These are phyloP conservation scores for Nemania sp. DNA, from an alignment of 2,329 filamentous ascomycete genomes.

Conservation along the genomic window DNA sequence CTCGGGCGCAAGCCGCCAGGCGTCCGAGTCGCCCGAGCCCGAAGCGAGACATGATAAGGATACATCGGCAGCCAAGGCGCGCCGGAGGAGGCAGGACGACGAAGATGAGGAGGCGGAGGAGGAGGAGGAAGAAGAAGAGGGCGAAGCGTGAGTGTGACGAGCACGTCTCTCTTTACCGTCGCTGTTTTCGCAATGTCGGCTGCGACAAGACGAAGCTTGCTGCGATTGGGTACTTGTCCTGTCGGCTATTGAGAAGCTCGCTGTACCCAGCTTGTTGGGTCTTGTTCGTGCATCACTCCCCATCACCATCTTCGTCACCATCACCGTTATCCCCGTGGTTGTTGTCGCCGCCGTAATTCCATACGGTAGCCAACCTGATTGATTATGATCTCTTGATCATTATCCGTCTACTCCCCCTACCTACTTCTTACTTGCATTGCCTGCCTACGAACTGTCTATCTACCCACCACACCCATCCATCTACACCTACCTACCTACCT, in stretches of 20 bases:
- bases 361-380: too few relatives aligned
- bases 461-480: not conserved
- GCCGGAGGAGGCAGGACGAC: conserved; percentile 60
- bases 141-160: conserved; percentile 71
- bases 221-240: not conserved
- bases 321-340: not conserved
- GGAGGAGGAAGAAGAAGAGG: conserved; percentile 80
- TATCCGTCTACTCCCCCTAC: too few relatives aligned
- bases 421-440: too few relatives aligned
- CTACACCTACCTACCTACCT: not conserved
- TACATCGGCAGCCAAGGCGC: conserved; percentile 50
- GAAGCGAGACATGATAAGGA: conserved; percentile 43
- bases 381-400: too few relatives aligned
- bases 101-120: conserved; percentile 51
- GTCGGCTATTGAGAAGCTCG: too few relatives aligned
- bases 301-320: not conserved
- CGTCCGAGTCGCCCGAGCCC: conserved; percentile 57
- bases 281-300: too few relatives aligned
- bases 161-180: conserved; percentile 33
- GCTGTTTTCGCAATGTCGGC: not conserved
- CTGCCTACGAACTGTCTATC: not conserved
- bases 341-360: not conserved
- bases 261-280: too few relatives aligned
- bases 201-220: not conserved
- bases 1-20: conserved; percentile 58